Conservation (phyloP, 2,329 filamentous ascomycete genomes). For the Fusarium bulbicola region DNA sequence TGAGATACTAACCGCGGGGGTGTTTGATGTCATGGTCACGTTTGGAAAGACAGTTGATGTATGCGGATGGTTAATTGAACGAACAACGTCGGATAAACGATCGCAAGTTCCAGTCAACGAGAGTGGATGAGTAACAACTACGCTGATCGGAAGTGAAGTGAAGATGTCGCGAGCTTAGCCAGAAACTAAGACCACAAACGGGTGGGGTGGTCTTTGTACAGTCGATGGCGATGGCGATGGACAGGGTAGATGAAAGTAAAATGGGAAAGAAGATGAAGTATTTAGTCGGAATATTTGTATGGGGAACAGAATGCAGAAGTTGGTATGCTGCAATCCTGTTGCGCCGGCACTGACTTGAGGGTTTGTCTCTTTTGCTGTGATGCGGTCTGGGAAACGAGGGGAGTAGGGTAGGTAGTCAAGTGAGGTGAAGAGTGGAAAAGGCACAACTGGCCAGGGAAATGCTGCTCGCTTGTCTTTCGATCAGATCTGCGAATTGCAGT, state of each 20-base stretch:
- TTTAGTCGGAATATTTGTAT: neutral
- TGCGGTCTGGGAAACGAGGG: slow-evolving; percentile 30
- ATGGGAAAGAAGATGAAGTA: neutral
- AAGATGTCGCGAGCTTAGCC: neutral
- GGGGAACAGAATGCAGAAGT: slow-evolving; percentile 9
- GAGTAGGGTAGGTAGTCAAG: slow-evolving; percentile 20
- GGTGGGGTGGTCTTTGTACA: neutral
- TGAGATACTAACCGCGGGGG: slow-evolving; percentile 30
- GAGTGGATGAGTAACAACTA: neutral
- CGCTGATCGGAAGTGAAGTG: neutral
- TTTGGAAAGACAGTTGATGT: slow-evolving; percentile 8
- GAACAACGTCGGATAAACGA: slow-evolving; percentile 1
- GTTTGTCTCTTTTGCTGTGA: slow-evolving; percentile 16
- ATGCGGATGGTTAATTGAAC: slow-evolving; percentile 1
- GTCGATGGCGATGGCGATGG: neutral
- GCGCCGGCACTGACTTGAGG: slow-evolving; percentile 31
- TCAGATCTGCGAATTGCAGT: slow-evolving; percentile 16
- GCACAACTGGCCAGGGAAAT: slow-evolving; percentile 8
- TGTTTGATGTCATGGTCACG: slow-evolving; percentile 33
- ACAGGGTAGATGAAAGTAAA: neutral
- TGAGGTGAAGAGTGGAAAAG: slow-evolving; percentile 3
- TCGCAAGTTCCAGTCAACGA: neutral
- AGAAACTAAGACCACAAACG: neutral
- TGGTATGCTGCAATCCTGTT: slow-evolving; percentile 31
- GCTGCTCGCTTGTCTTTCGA: slow-evolving; percentile 16